These are phyloP conservation scores for Aspergillus sp. DNA, from an alignment of 2,329 filamentous ascomycete genomes.

Conservation along the genomic window DNA sequence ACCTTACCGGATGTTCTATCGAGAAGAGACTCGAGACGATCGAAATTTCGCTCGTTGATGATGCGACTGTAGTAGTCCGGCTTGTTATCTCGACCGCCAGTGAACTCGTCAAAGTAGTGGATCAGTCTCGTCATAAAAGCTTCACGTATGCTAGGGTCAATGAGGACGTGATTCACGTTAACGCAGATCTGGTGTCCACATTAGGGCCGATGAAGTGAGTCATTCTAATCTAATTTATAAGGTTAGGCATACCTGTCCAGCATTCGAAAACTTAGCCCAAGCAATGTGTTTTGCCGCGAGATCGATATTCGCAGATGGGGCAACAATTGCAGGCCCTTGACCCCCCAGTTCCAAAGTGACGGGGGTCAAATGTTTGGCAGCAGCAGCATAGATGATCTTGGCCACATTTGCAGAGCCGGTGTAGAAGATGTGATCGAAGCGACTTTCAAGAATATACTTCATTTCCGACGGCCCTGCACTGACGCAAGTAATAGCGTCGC, in stretches of 20 bases:
- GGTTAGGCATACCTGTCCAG: conserved; percentile 36
- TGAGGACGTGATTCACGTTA: conserved; percentile 49
- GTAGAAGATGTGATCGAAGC: conserved; percentile 51
- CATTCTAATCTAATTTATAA: no score
- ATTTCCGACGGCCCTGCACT: conserved; percentile 44
- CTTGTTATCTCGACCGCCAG: conserved; percentile 19
- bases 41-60: conserved; percentile 47
- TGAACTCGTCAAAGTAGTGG: conserved; percentile 38
- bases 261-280: conserved; percentile 46
- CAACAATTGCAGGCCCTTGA: conserved; percentile 49
- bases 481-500: conserved; percentile 37
- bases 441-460: conserved; percentile 37
- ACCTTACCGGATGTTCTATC: conserved; percentile 40
- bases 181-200: conserved; percentile 31
- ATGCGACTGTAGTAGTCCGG: conserved; percentile 36
- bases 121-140: conserved; percentile 38
- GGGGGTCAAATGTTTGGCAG: conserved; percentile 50
- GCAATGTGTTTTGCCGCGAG: conserved; percentile 48
- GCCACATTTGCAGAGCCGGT: conserved; percentile 46
- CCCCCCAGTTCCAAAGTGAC: conserved; percentile 51
- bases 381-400: conserved; percentile 42
- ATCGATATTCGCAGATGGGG: conserved; percentile 44
- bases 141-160: conserved; percentile 43
- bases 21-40: conserved; percentile 43
- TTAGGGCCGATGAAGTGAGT: background rate